A percentile compares a stretch with the other conserved stretches of the same genome.
Evolutionary conservation across 257 asterid genomes (phyloP).

Genomic region (Nicotiana benthamiana): DNA sequence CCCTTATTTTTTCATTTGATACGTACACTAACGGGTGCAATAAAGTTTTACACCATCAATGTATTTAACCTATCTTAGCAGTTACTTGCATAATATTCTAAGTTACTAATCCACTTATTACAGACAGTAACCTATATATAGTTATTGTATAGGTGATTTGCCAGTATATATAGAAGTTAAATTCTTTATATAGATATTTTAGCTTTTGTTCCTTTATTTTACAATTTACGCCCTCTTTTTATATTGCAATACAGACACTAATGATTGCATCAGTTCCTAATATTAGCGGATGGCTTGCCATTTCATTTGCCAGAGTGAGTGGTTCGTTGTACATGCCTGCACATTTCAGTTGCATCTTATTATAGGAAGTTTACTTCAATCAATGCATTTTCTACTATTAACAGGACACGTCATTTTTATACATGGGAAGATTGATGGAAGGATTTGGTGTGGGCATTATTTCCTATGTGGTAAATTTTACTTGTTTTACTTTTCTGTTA

Average conservation of each 20-base stretch:
- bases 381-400: background rate
- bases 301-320: slow-evolving; percentile 77
- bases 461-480: slow-evolving; percentile 61
- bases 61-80: background rate
- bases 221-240: background rate
- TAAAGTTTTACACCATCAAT: background rate
- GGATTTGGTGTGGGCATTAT: slow-evolving; percentile 91
- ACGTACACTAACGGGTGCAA: background rate
- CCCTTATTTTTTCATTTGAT: no score
- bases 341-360: background rate
- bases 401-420: slow-evolving; percentile 75
- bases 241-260: slow-evolving; percentile 48
- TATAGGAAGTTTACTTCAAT: background rate
- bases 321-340: background rate
- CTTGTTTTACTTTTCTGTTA: background rate
- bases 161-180: background rate
- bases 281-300: slow-evolving; percentile 78
- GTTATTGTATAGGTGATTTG: background rate
- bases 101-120: background rate
- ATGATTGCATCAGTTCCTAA: slow-evolving; percentile 84
- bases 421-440: slow-evolving; percentile 82
- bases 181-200: background rate
- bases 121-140: no score
- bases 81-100: background rate
- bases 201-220: background rate